Conservation (phyloP, 805 yeast genomes). For the Saccharomycopsis babjevae region DNA sequence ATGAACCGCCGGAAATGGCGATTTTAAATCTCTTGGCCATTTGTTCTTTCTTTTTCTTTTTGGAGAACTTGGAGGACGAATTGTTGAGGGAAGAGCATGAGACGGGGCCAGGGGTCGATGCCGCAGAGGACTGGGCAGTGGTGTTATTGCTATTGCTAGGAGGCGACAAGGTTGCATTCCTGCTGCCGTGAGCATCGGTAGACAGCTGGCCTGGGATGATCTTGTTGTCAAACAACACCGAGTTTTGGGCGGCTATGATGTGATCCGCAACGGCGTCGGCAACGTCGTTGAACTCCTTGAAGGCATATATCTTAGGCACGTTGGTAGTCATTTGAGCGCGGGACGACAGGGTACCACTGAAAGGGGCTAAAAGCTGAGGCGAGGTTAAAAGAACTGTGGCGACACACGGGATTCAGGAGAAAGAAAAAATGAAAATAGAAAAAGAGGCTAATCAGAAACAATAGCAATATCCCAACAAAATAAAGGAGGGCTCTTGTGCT, state of each 20-base stretch:
- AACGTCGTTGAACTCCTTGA: constrained; percentile 80
- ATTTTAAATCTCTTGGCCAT: constrained; percentile 71
- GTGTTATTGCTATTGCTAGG: neutral
- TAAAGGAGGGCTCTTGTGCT: no score
- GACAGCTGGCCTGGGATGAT: neutral
- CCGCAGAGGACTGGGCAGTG: constrained; percentile 21
- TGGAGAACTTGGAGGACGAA: neutral
- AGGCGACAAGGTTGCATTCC: neutral
- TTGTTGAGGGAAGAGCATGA: neutral
- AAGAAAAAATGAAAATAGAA: no score
- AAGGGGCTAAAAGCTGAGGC: neutral
- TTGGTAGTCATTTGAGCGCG: constrained; percentile 64
- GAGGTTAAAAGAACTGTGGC: neutral
- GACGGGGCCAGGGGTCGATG: constrained; percentile 16
- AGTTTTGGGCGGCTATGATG: constrained; percentile 78
- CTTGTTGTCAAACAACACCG: constrained; percentile 36
- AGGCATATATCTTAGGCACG: constrained; percentile 87
- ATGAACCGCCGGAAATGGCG: constrained; percentile 89
- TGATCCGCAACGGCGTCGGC: constrained; percentile 98
- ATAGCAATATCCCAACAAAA: no score
- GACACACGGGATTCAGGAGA: no score
- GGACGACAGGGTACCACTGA: neutral
- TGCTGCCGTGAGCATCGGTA: neutral
- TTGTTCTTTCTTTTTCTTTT: constrained; percentile 38
- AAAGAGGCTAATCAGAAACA: no score